These are phyloP conservation scores for Hsuehochloa calcarea DNA, from an alignment of 176 grass and related monocot species.

Conservation along the genomic window DNA sequence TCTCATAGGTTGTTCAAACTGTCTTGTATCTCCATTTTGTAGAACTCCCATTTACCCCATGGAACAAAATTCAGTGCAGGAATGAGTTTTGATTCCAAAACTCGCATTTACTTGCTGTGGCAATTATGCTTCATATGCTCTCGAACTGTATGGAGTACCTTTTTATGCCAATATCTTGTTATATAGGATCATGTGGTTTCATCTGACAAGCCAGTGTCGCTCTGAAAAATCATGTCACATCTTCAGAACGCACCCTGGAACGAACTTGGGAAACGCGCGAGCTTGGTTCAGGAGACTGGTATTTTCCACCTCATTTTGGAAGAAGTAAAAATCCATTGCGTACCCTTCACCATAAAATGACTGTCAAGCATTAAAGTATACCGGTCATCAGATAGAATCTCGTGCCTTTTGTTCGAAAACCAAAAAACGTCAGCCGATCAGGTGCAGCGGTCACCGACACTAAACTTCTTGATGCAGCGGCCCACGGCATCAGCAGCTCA, in stretches of 20 bases:
- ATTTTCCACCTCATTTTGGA: not conserved
- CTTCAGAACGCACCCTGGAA: not conserved
- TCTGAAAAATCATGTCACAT: not conserved
- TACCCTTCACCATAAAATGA: not conserved
- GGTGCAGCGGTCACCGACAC: no score
- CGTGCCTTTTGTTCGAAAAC: not conserved
- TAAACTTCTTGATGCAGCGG: no score
- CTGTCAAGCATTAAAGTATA: not conserved
- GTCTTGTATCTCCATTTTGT: conserved; percentile 5
- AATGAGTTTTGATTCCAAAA: not conserved
- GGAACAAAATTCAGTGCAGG: not conserved
- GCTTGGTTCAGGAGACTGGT: no score
- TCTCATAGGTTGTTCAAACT: not conserved
- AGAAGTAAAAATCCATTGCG: no score
- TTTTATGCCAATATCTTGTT: not conserved
- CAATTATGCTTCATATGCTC: not conserved
- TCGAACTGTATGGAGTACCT: not conserved
- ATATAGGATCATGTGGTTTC: not conserved
- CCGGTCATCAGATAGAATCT: not conserved
- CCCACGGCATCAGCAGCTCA: not conserved
- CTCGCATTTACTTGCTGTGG: not conserved
- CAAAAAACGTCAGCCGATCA: no score
- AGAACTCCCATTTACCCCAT: not conserved
- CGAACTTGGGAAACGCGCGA: no score
- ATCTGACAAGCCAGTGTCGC: not conserved